These are phyloP conservation scores for Solanum tacnaense DNA, from an alignment of 257 asterid species.

Conservation along the genomic window DNA sequence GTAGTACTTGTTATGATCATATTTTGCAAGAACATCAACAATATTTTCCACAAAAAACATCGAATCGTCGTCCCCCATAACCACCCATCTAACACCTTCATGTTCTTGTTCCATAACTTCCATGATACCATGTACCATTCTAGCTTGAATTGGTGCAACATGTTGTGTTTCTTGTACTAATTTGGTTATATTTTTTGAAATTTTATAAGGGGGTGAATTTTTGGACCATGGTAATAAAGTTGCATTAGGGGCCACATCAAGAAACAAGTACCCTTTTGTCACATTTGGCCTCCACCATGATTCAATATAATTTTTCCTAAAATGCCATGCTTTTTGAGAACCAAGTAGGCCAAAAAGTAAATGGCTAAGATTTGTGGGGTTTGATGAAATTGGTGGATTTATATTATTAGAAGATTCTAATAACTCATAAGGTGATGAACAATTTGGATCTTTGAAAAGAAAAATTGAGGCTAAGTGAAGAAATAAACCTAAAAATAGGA, in stretches of 20 bases:
- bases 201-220: slow-evolving; percentile 37
- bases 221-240: slow-evolving; percentile 50
- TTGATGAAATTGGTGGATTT: neutral
- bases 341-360: slow-evolving; percentile 50
- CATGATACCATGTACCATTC: slow-evolving; percentile 48
- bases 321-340: slow-evolving; percentile 34
- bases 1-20: slow-evolving; percentile 36
- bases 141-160: slow-evolving; percentile 27
- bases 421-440: neutral
- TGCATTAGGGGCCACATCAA: slow-evolving; percentile 28
- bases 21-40: slow-evolving; percentile 32
- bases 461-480: neutral
- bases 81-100: slow-evolving; percentile 37
- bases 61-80: slow-evolving; percentile 65
- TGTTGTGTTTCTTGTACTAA: slow-evolving; percentile 16
- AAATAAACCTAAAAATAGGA: neutral
- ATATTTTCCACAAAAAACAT: slow-evolving; percentile 43
- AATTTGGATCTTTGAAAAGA: neutral
- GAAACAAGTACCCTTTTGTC: slow-evolving; percentile 38
- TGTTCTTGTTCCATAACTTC: slow-evolving; percentile 36
- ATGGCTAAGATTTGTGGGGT: slow-evolving; percentile 39
- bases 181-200: slow-evolving; percentile 22
- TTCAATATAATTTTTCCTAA: slow-evolving; percentile 35
- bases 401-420: neutral
- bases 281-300: slow-evolving; percentile 61